Evolutionary conservation across 2,329 filamentous ascomycete species (phyloP).

Genomic region (Neopestalotiopsis rosae): DNA sequence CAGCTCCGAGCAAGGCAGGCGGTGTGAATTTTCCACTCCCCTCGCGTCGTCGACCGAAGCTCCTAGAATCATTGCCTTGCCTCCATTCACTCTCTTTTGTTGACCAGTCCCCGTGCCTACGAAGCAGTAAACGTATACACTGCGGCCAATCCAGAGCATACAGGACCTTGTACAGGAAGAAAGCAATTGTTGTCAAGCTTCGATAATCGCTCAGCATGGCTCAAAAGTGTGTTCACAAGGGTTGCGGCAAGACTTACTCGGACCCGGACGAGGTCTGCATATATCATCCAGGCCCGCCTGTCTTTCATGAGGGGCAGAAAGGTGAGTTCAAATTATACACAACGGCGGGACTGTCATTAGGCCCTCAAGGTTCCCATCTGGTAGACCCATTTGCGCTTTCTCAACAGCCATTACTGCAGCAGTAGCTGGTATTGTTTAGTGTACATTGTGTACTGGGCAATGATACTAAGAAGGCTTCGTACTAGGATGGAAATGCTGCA

Average conservation of each 20-base stretch:
- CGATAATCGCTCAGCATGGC: conserved; percentile 56
- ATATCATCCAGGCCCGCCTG: conserved; percentile 91
- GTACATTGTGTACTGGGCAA: background rate
- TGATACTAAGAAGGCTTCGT: conserved; percentile 5
- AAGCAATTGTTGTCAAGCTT: background rate
- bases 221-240: conserved; percentile 93
- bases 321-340: conserved; percentile 58
- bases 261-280: conserved; percentile 83
- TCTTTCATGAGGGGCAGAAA: conserved; percentile 99
- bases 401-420: no score
- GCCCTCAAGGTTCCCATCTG: conserved; percentile 14
- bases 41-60: conserved; percentile 12
- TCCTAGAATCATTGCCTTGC: background rate
- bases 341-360: conserved; percentile 14
- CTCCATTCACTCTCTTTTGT: background rate
- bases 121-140: conserved; percentile 2
- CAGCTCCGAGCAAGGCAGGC: conserved; percentile 13
- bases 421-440: background rate
- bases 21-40: conserved; percentile 14
- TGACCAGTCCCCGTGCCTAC: background rate
- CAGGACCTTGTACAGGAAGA: background rate
- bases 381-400: background rate
- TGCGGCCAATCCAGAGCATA: background rate
- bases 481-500: conserved; percentile 98
- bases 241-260: conserved; percentile 87